Evolutionary conservation across 2,329 filamentous ascomycete genomes (phyloP).

Genomic region (Colletotrichum tropicale): DNA sequence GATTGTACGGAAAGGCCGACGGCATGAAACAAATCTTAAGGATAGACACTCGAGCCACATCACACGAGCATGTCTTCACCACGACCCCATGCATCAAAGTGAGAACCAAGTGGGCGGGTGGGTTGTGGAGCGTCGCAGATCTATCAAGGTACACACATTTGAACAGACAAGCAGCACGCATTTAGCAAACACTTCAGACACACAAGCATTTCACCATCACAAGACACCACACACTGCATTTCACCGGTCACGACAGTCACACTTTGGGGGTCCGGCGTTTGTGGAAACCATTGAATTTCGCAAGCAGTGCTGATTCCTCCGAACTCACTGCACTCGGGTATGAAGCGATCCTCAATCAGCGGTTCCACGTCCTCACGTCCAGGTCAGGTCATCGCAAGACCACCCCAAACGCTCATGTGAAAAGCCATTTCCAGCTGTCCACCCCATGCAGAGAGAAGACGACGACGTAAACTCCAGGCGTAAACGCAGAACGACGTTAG

Average conservation of each 20-base stretch:
- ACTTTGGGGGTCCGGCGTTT: not conserved
- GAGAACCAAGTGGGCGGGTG: not conserved
- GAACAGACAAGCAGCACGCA: not conserved
- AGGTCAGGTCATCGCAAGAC: conserved; percentile 36
- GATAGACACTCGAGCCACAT: not conserved
- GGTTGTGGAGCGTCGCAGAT: not conserved
- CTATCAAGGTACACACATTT: not conserved
- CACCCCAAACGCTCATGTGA: conserved; percentile 57
- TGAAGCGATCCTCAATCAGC: conserved; percentile 68
- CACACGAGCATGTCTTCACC: not conserved
- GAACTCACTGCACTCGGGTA: conserved; percentile 58
- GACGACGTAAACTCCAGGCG: conserved; percentile 17
- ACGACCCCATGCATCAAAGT: not conserved
- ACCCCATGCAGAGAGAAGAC: conserved; percentile 51
- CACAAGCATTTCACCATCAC: not conserved
- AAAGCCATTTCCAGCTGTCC: conserved; percentile 64
- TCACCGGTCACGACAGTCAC: not conserved
- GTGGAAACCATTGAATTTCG: conserved; percentile 65
- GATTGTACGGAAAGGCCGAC: not conserved
- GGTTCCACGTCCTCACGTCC: conserved; percentile 66
- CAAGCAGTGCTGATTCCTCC: conserved; percentile 56
- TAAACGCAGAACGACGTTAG: not conserved
- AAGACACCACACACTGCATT: not conserved
- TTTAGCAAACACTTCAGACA: not conserved
- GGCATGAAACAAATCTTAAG: not conserved